Conservation (phyloP, 306 rosid genomes). For the Prunus salicina region DNA sequence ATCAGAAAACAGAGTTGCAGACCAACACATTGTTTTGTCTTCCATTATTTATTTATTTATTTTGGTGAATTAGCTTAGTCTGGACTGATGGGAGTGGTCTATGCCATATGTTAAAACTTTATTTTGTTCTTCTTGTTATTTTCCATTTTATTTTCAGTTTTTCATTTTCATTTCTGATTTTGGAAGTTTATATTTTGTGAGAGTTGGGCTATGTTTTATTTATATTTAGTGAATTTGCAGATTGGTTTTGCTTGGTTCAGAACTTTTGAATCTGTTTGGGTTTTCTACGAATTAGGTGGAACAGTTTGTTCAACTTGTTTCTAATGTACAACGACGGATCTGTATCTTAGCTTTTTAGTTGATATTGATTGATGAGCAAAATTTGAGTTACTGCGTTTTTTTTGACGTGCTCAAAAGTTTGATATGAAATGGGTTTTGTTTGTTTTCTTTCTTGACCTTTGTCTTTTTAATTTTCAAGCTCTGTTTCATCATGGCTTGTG, state of each 20-base stretch:
- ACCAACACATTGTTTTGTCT: background rate
- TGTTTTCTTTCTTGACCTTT: no score
- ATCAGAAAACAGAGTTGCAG: background rate
- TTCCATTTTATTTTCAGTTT: background rate
- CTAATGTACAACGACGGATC: background rate
- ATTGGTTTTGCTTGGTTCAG: slow-evolving; percentile 1
- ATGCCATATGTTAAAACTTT: background rate
- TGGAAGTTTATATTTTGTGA: background rate
- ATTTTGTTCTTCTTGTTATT: background rate
- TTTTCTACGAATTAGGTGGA: background rate
- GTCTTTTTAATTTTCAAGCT: background rate
- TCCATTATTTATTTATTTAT: no score
- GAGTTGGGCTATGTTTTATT: background rate
- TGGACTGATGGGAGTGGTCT: background rate
- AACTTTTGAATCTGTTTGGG: background rate
- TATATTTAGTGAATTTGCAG: background rate
- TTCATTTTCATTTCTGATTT: no score
- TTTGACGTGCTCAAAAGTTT: background rate
- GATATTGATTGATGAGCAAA: background rate
- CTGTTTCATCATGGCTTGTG: background rate
- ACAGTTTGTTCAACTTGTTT: background rate
- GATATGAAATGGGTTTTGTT: background rate
- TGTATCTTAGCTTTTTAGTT: background rate
- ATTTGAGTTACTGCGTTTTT: background rate
- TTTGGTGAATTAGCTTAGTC: no score